Evolutionary conservation across 73 alveolate species (phyloP).

Genomic region (Tetrahymena elliotti): DNA sequence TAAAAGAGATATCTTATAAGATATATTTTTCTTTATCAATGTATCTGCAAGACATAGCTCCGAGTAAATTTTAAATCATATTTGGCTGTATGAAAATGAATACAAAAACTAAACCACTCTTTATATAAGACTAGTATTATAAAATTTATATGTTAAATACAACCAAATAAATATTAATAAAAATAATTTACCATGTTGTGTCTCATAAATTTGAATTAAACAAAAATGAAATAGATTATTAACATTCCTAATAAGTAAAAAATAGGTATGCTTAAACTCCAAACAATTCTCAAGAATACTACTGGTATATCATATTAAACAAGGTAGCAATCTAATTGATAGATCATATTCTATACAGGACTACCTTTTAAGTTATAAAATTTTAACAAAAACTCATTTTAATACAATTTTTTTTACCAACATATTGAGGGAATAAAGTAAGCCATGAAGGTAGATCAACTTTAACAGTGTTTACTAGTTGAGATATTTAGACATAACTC

Average conservation of each 20-base stretch:
- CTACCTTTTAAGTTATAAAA: no score
- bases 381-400: neutral
- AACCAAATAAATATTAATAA: no score
- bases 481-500: neutral
- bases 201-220: neutral
- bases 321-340: conserved; percentile 10
- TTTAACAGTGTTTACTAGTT: neutral
- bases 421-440: neutral
- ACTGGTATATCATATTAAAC: neutral
- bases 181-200: neutral
- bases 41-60: neutral
- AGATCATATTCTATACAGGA: conserved; percentile 9
- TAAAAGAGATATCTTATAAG: conserved; percentile 1
- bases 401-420: neutral
- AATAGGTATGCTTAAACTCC: conserved; percentile 13
- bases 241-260: neutral
- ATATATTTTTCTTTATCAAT: neutral
- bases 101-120: neutral
- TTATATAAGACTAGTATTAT: neutral
- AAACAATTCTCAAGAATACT: conserved; percentile 5
- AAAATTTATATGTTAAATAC: no score
- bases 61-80: neutral
- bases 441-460: neutral
- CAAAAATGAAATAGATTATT: neutral
- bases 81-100: neutral